Evolutionary conservation across 768 basidiomycete genomes (phyloP).

Genomic region (Phaeotremella skinneri): DNA sequence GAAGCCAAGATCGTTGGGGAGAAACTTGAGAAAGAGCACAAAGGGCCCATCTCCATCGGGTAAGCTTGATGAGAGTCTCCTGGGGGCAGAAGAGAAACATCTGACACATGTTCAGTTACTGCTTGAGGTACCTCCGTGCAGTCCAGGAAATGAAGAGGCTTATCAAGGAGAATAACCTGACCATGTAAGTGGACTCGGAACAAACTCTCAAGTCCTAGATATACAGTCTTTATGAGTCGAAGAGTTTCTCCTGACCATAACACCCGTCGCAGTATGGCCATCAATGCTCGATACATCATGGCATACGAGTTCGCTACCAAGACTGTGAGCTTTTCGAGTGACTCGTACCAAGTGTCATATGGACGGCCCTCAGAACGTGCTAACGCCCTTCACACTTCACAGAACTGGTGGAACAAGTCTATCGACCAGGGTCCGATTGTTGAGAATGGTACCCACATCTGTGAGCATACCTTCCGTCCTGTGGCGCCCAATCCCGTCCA

Average conservation of each 20-base stretch:
- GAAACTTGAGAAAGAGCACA: conserved; percentile 64
- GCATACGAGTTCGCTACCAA: conserved; percentile 42
- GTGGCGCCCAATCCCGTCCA: not conserved
- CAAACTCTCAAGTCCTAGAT: not conserved
- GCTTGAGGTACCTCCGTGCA: conserved; percentile 86
- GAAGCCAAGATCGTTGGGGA: conserved; percentile 71
- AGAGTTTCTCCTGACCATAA: no score
- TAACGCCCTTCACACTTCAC: conserved; percentile 21
- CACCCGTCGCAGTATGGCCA: conserved; percentile 31
- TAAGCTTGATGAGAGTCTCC: no score
- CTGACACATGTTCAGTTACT: conserved; percentile 56
- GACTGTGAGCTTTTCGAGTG: conserved; percentile 21
- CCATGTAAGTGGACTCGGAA: conserved; percentile 58
- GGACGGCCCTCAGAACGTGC: conserved; percentile 2
- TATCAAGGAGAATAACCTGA: conserved; percentile 85
- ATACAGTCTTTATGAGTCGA: not conserved
- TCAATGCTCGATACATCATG: conserved; percentile 30
- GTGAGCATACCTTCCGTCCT: conserved; percentile 52
- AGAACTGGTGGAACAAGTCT: conserved; percentile 50
- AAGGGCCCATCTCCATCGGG: conserved; percentile 76
- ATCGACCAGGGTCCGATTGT: conserved; percentile 48
- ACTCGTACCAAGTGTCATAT: not conserved
- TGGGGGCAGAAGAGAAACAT: not conserved
- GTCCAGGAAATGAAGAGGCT: conserved; percentile 95
- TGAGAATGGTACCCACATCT: conserved; percentile 76